These are phyloP conservation scores for Pseudogymnoascus pannorum DNA, from an alignment of 2,329 filamentous ascomycete species.

Conservation along the genomic window DNA sequence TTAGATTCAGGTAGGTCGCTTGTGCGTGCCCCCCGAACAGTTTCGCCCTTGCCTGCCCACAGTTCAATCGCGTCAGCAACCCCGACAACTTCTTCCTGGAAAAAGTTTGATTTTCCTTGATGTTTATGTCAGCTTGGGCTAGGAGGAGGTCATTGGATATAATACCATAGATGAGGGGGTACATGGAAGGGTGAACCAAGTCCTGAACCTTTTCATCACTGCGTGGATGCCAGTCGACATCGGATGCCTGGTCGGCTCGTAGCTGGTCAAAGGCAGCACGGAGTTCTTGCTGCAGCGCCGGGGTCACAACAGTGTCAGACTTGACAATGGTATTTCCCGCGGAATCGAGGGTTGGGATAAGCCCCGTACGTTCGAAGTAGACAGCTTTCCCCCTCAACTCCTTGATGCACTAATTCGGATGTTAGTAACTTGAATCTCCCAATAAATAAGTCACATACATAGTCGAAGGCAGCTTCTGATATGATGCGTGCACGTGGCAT, in stretches of 20 bases:
- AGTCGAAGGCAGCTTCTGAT: constrained; percentile 1
- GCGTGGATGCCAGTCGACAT: constrained; percentile 55
- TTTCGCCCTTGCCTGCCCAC: constrained; percentile 25
- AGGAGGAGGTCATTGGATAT: neutral
- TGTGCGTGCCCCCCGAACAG: constrained; percentile 9
- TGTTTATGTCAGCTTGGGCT: neutral
- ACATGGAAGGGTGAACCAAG: constrained; percentile 57
- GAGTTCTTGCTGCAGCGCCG: constrained; percentile 35
- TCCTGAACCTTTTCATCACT: constrained; percentile 51
- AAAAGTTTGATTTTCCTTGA: constrained; percentile 10
- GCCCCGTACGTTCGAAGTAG: constrained; percentile 15
- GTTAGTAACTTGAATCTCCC: constrained; percentile 1
- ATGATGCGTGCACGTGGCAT: neutral
- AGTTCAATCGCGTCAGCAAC: constrained; percentile 22
- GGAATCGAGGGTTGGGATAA: constrained; percentile 4
- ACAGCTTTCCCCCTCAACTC: constrained; percentile 22
- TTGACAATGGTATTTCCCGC: constrained; percentile 37
- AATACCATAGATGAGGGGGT: constrained; percentile 47
- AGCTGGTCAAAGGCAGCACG: constrained; percentile 38
- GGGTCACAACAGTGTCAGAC: constrained; percentile 40
- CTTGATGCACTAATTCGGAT: constrained; percentile 15
- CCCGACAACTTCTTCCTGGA: constrained; percentile 17
- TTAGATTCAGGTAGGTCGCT: neutral
- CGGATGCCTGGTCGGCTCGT: constrained; percentile 41
- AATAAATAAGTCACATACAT: neutral